Base-by-base conservation (phyloP, 1,284 basidiomycete genomes). In the Neotropicomus parvogracilis region DNA sequence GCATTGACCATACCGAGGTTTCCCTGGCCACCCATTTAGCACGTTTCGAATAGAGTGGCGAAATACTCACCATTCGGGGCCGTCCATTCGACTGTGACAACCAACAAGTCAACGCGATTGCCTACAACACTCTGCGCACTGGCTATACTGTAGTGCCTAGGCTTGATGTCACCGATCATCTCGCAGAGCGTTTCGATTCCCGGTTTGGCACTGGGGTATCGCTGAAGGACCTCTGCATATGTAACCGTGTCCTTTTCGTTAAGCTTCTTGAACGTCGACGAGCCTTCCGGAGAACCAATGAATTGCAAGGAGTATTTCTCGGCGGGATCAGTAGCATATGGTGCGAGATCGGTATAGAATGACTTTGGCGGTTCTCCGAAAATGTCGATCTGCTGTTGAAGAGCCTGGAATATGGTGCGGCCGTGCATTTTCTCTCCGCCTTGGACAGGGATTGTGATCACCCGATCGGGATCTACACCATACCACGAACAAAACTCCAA, bases 121-220 rank as follows among this genome's bases (percentile, higher is more conserved):
- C 97, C 97, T 12, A 99, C 94, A 40, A 91, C 94, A 58, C 86
- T 87, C 70, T 99, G 94, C 28, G 92, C 83, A 57, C 90, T 94
- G 21, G 95, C 95, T 62, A 99, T 99, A 69, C 92, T 95, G 71
- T 99, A 99, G 71, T 99, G 97, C 58, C 97, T 80, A 6, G 95
- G 95, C 72, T 97, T 94, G 75, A 95, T 95, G 67, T 98, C 92
- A 7, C 88, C 89, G 44, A 97, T 74, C 58, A 97, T 69, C 67
- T 88, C 87, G 64, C 92, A 91, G n/a, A 97, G 78, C 50, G 79
- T 80, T 70, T 91, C 88, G 40, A 95, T 82, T 26, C 80, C 77
- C 11, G 91, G 90, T 56, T 78, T 77, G 17, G 95, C 94, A 53
- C 84, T 90, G 34, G 77, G 77, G 72, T 94, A 98, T 66, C 78